Evolutionary conservation across 164 flowering plant species (phyloP).

Genomic region (Hamamelis virginiana): DNA sequence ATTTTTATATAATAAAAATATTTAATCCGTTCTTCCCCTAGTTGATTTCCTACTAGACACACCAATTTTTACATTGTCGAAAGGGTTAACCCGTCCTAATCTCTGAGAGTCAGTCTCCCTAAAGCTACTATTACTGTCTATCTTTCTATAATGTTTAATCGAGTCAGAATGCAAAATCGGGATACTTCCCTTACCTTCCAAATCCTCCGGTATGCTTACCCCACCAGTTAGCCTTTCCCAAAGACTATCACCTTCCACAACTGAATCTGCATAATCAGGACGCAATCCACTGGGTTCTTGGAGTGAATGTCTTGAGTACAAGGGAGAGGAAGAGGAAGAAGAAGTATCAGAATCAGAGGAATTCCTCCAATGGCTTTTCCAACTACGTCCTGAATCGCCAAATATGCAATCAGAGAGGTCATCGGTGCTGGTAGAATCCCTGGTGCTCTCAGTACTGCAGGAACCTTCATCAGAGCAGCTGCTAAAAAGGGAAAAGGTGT

Average conservation of each 20-base stretch:
- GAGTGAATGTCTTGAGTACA: slow-evolving; percentile 25
- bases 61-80: slow-evolving; percentile 27
- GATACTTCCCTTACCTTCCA: slow-evolving; percentile 21
- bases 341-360: slow-evolving; percentile 52
- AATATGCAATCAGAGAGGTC: slow-evolving; percentile 67
- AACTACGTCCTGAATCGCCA: slow-evolving; percentile 43
- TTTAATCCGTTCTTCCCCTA: slow-evolving; percentile 36
- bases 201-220: slow-evolving; percentile 9
- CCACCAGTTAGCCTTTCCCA: slow-evolving; percentile 10
- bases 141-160: slow-evolving; percentile 45
- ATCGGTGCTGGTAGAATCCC: slow-evolving; percentile 69
- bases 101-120: slow-evolving; percentile 38
- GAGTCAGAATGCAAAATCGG: slow-evolving; percentile 43
- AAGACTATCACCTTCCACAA: background rate
- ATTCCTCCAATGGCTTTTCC: slow-evolving; percentile 40
- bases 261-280: slow-evolving; percentile 1
- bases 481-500: slow-evolving; percentile 67
- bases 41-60: slow-evolving; percentile 38
- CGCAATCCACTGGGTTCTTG: slow-evolving; percentile 23
- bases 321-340: slow-evolving; percentile 37
- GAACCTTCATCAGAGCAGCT: slow-evolving; percentile 87
- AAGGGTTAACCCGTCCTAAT: slow-evolving; percentile 36
- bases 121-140: slow-evolving; percentile 34
- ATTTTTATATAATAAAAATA: slow-evolving; percentile 13
- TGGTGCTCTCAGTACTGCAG: slow-evolving; percentile 72